These are phyloP conservation scores for Vigna unguiculata DNA, from an alignment of 306 rosid species.

Conservation along the genomic window DNA sequence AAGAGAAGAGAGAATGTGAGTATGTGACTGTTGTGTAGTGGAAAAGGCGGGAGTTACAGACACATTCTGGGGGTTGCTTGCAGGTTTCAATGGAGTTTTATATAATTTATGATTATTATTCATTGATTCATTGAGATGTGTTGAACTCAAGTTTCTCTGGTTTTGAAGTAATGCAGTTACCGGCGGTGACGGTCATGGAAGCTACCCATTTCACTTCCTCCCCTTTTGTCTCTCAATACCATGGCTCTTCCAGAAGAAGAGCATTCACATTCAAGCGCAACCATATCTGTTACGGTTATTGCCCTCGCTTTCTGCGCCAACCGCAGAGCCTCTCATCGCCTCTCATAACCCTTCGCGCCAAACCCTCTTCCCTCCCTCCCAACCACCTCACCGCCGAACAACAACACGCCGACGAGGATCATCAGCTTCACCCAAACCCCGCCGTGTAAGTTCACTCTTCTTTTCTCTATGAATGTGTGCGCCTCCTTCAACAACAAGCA, in stretches of 20 bases:
- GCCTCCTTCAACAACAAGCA: not conserved
- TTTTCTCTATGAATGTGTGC: not conserved
- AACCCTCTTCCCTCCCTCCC: slow-evolving; percentile 30
- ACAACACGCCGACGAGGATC: slow-evolving; percentile 16
- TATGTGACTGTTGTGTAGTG: too few relatives aligned
- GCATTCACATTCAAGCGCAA: slow-evolving; percentile 8
- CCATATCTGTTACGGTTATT: slow-evolving; percentile 28
- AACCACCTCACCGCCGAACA: slow-evolving; percentile 45
- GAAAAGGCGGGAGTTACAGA: too few relatives aligned
- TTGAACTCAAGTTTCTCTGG: not conserved
- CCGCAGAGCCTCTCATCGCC: slow-evolving; percentile 27
- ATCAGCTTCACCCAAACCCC: slow-evolving; percentile 7
- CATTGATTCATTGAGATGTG: too few relatives aligned
- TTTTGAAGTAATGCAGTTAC: not conserved
- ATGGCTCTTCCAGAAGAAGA: slow-evolving; percentile 34
- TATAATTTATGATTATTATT: too few relatives aligned
- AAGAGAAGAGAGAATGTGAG: too few relatives aligned
- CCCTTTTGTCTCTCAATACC: not conserved
- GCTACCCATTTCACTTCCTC: slow-evolving; percentile 1
- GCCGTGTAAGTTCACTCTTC: slow-evolving; percentile 54
- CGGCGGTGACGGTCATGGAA: not conserved
- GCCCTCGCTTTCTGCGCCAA: slow-evolving; percentile 34
- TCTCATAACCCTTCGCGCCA: slow-evolving; percentile 47
- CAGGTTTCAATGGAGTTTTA: too few relatives aligned
- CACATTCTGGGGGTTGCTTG: too few relatives aligned